phyloP scores from a whole-genome alignment of 495 filamentous ascomycete species.

The Lasiosphaeria miniovina region DNA sequence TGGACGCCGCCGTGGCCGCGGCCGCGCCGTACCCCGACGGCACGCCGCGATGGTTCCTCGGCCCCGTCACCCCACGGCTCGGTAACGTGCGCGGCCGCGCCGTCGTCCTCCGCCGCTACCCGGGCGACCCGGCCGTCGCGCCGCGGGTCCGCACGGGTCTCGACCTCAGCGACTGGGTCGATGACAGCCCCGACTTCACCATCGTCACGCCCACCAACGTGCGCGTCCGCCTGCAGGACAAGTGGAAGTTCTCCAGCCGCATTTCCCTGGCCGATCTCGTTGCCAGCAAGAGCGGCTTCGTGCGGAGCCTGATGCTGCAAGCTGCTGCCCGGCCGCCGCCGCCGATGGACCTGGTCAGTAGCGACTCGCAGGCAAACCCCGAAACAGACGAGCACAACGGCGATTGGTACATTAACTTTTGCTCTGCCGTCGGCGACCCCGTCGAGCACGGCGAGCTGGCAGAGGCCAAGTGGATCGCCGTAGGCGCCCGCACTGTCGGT shows the following conservation, averaged over 20 bases:
- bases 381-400: slow-evolving; percentile 6
- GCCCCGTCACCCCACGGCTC: slow-evolving; percentile 69
- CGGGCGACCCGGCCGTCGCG: slow-evolving; percentile 57
- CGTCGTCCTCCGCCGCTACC: slow-evolving; percentile 76
- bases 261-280: slow-evolving; percentile 27
- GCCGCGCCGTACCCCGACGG: slow-evolving; percentile 43
- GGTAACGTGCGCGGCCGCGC: slow-evolving; percentile 77
- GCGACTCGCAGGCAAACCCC: background rate
- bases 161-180: slow-evolving; percentile 71
- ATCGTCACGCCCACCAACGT: slow-evolving; percentile 23
- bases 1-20: slow-evolving; percentile 20
- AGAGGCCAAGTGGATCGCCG: slow-evolving; percentile 32
- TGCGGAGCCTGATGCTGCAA: slow-evolving; percentile 22
- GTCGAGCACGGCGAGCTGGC: slow-evolving; percentile 31
- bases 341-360: no score
- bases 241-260: slow-evolving; percentile 30
- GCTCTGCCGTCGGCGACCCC: slow-evolving; percentile 32
- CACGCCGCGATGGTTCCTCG: slow-evolving; percentile 67
- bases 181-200: slow-evolving; percentile 67
- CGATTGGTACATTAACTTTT: slow-evolving; percentile 33
- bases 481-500: slow-evolving; percentile 25
- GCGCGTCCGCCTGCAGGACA: slow-evolving; percentile 28
- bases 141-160: slow-evolving; percentile 71
- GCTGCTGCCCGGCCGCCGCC: slow-evolving; percentile 10
- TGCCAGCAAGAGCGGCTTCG: slow-evolving; percentile 22